Conservation (phyloP, 2,329 filamentous ascomycete species). For the Aspergillus japonicus region DNA sequence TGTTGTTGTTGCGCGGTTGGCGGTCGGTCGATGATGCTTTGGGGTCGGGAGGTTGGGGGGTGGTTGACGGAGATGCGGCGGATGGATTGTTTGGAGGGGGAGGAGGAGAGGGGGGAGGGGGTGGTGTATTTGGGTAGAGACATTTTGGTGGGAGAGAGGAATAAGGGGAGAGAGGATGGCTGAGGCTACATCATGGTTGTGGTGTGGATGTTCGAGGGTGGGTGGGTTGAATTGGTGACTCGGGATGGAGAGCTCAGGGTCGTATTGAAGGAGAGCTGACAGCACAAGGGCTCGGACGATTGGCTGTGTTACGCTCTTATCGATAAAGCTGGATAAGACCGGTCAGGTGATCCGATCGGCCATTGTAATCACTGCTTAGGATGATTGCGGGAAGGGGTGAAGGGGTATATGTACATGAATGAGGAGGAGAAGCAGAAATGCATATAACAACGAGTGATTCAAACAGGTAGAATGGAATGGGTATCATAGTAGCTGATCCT, state of each 20-base stretch:
- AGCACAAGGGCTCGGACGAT: not conserved
- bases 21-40: slow-evolving; percentile 23
- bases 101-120: slow-evolving; percentile 26
- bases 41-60: slow-evolving; percentile 16
- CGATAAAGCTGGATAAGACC: slow-evolving; percentile 20
- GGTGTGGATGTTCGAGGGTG: not conserved
- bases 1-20: slow-evolving; percentile 15
- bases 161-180: slow-evolving; percentile 11
- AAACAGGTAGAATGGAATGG: slow-evolving; percentile 12
- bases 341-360: slow-evolving; percentile 3
- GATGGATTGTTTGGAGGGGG: slow-evolving; percentile 29
- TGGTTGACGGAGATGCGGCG: slow-evolving; percentile 12
- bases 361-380: not conserved
- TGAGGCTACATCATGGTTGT: slow-evolving; percentile 27
- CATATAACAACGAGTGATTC: slow-evolving; percentile 7
- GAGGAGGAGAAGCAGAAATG: too few species aligned
- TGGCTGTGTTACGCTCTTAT: slow-evolving; percentile 26
- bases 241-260: not conserved
- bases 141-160: slow-evolving; percentile 20
- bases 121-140: slow-evolving; percentile 33
- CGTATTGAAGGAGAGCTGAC: too few species aligned
- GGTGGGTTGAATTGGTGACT: too few species aligned
- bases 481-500: slow-evolving; percentile 19
- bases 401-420: not conserved
- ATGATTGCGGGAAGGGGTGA: not conserved